These are phyloP conservation scores for Cercospora sesami DNA, from an alignment of 2,329 filamentous ascomycete genomes.

Conservation along the genomic window DNA sequence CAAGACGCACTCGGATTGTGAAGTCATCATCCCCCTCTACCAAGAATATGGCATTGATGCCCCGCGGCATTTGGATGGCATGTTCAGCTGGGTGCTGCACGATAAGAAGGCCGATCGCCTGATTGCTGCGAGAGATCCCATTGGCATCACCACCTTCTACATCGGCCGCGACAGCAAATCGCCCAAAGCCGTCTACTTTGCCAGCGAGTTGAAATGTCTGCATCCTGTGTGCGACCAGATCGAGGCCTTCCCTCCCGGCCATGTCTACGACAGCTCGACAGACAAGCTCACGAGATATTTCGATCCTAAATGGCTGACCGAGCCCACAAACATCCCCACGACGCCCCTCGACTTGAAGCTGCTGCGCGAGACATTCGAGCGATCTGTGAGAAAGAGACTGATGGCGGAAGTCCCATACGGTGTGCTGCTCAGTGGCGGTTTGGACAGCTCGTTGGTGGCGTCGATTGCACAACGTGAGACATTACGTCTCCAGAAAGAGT, in stretches of 20 bases:
- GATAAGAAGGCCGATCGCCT: conserved; percentile 92
- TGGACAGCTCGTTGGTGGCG: conserved; percentile 79
- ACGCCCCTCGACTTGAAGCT: conserved; percentile 80
- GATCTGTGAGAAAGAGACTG: conserved; percentile 88
- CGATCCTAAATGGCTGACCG: conserved; percentile 83
- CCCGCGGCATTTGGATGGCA: conserved; percentile 91
- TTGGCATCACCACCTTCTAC: conserved; percentile 96
- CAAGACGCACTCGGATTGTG: conserved; percentile 98
- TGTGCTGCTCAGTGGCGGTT: conserved; percentile 88
- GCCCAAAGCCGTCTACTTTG: conserved; percentile 87
- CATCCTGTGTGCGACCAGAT: conserved; percentile 94
- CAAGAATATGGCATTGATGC: conserved; percentile 88
- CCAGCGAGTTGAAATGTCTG: conserved; percentile 92
- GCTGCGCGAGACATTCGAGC: conserved; percentile 80
- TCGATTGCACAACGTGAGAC: conserved; percentile 26
- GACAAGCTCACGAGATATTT: conserved; percentile 84
- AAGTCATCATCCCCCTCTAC: conserved; percentile 98
- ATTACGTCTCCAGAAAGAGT: conserved; percentile 46
- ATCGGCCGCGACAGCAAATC: conserved; percentile 83
- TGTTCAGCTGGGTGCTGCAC: conserved; percentile 99
- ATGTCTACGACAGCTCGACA: conserved; percentile 93
- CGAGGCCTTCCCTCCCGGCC: conserved; percentile 88
- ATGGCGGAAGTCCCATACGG: conserved; percentile 99
- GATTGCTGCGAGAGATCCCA: conserved; percentile 91
- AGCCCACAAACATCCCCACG: conserved; percentile 73